A percentile compares a stretch with the other conserved stretches of the same genome.
Conservation (phyloP, 768 basidiomycete genomes). For the Mycena latifolia region DNA sequence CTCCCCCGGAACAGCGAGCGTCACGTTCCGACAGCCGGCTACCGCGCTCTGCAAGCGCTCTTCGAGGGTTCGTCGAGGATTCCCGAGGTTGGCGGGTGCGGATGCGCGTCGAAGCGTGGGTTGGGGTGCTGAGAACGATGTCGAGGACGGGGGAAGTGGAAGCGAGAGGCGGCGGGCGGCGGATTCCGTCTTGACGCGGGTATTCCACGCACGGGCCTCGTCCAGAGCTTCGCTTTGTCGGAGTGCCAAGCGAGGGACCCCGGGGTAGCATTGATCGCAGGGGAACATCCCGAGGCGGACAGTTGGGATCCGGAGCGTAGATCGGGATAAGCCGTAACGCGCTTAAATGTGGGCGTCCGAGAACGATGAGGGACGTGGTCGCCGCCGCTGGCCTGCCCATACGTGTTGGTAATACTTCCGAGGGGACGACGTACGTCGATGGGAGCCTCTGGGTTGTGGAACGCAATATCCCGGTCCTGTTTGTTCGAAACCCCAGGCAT, state of each 20-base stretch:
- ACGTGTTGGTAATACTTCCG: conserved; percentile 6
- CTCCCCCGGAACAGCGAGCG: not conserved
- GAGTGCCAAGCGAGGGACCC: conserved; percentile 7
- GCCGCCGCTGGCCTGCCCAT: not conserved
- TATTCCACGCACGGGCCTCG: conserved; percentile 5
- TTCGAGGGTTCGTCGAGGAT: not conserved
- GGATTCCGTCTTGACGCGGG: conserved; percentile 4
- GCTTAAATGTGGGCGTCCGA: not conserved
- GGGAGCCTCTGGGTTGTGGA: not conserved
- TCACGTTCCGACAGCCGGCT: not conserved
- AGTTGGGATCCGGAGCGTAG: not conserved
- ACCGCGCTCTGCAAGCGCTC: conserved; percentile 4
- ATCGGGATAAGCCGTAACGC: not conserved
- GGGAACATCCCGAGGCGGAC: too few species aligned
- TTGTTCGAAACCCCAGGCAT: not conserved
- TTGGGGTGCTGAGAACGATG: too few species aligned
- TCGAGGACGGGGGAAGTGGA: not conserved
- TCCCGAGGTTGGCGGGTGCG: conserved; percentile 7
- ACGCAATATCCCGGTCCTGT: not conserved
- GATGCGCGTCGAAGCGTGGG: conserved; percentile 1
- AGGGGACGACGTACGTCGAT: not conserved
- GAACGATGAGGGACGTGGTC: not conserved
- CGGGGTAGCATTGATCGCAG: not conserved
- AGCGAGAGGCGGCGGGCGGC: not conserved
- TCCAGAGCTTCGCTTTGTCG: conserved; percentile 9